Base-by-base conservation (phyloP, 306 rosid genomes). In the Glycyrrhiza uralensis region DNA sequence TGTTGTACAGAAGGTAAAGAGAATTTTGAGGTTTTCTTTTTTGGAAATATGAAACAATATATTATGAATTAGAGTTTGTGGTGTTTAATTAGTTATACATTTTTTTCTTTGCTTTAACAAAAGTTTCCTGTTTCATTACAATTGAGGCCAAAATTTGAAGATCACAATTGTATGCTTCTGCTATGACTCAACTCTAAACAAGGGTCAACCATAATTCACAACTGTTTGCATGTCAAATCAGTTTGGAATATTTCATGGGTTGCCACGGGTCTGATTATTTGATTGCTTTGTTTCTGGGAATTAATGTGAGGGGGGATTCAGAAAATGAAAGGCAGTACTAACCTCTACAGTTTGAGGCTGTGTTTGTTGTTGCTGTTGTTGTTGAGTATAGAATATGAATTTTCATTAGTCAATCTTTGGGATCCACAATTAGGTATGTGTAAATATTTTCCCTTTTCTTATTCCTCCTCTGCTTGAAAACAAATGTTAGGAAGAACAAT, bases 1-100 rank as follows among this genome's bases (percentile, higher is more conserved):
- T 78, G 29, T 66, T 87, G 93, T 84, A 86, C 84, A 87, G 85
- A 84, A 85, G 87, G 78, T 81, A 77, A 71, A 68, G 58, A 66
- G 61, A 58, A 66, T 71, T 65, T 75, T 70, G 47, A 70, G 58
- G n/a, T n/a, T n/a, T n/a, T n/a, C n/a, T n/a, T 64, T 67, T 46
- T 74, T 76, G 30, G 42, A 76, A 62, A 71, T 66, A 50, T 51
- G 77, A 57, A 56, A 56, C 11, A 24, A 24, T 41, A 32, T 74
- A 66, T 75, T 74, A 66, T 75, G 64, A 69, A 56, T 66, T 47
- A 66, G 55, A 50, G 19, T 47, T 6, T 47, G 26, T 33, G 10
- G 17, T 30, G 62, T 24, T 47, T 55, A 36, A n/a, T 58, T 50
- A n/a, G n/a, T 42, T 49, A 49, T 49, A 42, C 76, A 50, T 61